These are phyloP conservation scores for Cercospora citrullina DNA, from an alignment of 2,329 filamentous ascomycete genomes.

Conservation along the genomic window DNA sequence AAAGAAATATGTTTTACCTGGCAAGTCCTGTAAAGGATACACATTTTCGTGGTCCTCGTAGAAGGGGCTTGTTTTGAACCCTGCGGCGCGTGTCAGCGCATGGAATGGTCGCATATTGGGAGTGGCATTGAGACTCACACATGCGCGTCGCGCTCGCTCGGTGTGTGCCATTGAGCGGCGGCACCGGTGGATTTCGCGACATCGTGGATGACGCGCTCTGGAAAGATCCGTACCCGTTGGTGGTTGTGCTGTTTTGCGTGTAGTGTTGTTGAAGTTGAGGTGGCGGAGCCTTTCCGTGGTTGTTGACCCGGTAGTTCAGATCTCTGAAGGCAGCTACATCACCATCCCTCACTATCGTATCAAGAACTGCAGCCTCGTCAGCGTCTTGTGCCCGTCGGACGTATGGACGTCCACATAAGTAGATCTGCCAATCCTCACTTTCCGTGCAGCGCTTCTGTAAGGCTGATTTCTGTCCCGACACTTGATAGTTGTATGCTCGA, in stretches of 20 bases:
- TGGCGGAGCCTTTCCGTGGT: conserved; percentile 40
- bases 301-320: conserved; percentile 43
- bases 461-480: conserved; percentile 81
- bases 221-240: conserved; percentile 18
- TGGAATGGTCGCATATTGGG: neutral
- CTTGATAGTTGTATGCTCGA: conserved; percentile 69
- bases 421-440: conserved; percentile 53
- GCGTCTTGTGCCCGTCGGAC: neutral
- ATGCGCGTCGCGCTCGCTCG: conserved; percentile 20
- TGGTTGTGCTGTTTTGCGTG: conserved; percentile 10
- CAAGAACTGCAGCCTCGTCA: conserved; percentile 40
- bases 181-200: conserved; percentile 18
- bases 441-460: conserved; percentile 75
- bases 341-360: conserved; percentile 37
- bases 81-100: conserved; percentile 14
- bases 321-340: conserved; percentile 42
- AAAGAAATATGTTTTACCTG: conserved; percentile 57
- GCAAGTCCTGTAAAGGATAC: conserved; percentile 65
- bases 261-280: conserved; percentile 18
- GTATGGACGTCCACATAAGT: neutral
- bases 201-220: conserved; percentile 17
- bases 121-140: conserved; percentile 22
- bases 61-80: conserved; percentile 80
- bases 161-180: conserved; percentile 16
- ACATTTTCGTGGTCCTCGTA: conserved; percentile 69